Evolutionary conservation across 2,329 filamentous ascomycete genomes (phyloP).

Genomic region (Sporothrix inflata): DNA sequence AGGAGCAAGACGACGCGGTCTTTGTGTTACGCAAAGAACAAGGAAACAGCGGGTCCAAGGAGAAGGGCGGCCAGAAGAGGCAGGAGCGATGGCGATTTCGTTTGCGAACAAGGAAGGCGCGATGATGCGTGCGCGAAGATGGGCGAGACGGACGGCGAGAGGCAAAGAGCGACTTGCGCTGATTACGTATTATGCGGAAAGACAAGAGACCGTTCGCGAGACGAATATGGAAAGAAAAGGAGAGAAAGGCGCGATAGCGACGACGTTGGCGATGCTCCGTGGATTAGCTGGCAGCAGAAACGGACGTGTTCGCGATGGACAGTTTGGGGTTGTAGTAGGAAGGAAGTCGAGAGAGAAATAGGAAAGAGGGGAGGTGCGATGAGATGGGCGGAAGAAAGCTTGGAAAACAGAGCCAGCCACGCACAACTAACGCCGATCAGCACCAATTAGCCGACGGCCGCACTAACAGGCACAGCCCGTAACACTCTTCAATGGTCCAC

Average conservation of each 20-base stretch:
- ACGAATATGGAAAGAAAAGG: neutral
- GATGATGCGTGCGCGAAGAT: neutral
- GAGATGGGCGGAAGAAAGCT: neutral
- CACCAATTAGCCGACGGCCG: neutral
- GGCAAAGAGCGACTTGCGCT: constrained; percentile 9
- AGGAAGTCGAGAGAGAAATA: neutral
- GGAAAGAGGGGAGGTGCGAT: neutral
- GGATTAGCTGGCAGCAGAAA: neutral
- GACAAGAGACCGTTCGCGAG: neutral
- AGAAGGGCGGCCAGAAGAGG: neutral
- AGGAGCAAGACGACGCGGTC: neutral
- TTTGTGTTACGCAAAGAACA: neutral
- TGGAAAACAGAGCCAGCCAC: neutral
- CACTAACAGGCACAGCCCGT: neutral
- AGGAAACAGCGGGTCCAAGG: neutral
- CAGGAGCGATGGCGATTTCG: constrained; percentile 4
- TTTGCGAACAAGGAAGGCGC: constrained; percentile 17
- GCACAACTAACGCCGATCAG: neutral
- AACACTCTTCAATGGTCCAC: neutral
- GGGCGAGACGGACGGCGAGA: neutral
- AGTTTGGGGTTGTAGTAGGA: neutral
- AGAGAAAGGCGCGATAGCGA: neutral
- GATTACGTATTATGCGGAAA: neutral
- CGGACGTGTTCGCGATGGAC: neutral
- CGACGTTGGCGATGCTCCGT: neutral